Percentiles rank a stretch among this genome's conserved stretches.
These are phyloP conservation scores for Amyloporia xantha DNA, from an alignment of 768 basidiomycete species.

Conservation along the genomic window DNA sequence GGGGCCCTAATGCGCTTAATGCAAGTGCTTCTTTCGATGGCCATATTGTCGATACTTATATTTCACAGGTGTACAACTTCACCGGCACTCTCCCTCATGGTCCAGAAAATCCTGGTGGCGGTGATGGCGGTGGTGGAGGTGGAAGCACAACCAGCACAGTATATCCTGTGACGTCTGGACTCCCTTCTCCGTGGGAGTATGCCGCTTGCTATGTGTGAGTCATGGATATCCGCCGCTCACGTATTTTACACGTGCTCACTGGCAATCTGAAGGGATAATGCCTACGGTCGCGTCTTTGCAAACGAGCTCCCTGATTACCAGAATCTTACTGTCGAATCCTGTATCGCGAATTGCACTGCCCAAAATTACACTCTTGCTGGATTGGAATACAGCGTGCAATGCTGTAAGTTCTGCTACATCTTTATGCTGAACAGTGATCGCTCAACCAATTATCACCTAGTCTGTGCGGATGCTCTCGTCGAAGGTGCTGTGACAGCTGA, in stretches of 20 bases:
- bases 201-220: constrained; percentile 56
- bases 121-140: constrained; percentile 13
- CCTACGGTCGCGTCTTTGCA: constrained; percentile 54
- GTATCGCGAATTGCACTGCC: constrained; percentile 50
- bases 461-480: constrained; percentile 64
- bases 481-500: constrained; percentile 48
- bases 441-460: constrained; percentile 27
- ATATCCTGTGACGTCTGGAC: constrained; percentile 42
- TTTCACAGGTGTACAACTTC: constrained; percentile 47
- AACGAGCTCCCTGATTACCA: constrained; percentile 32
- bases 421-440: no score
- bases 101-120: constrained; percentile 18
- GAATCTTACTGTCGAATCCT: constrained; percentile 51
- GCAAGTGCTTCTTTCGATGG: constrained; percentile 18
- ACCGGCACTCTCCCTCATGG: constrained; percentile 49
- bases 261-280: constrained; percentile 39
- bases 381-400: constrained; percentile 52
- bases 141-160: constrained; percentile 19
- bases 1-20: constrained; percentile 61
- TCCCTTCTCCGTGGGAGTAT: constrained; percentile 54
- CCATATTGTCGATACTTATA: background rate
- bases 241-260: no score
- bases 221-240: no score
- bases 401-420: constrained; percentile 33
- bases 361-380: constrained; percentile 63